Percentiles rank a stretch among this genome's conserved stretches.
Conservation (phyloP, 257 asterid genomes). For the Hygrophila difformis region DNA sequence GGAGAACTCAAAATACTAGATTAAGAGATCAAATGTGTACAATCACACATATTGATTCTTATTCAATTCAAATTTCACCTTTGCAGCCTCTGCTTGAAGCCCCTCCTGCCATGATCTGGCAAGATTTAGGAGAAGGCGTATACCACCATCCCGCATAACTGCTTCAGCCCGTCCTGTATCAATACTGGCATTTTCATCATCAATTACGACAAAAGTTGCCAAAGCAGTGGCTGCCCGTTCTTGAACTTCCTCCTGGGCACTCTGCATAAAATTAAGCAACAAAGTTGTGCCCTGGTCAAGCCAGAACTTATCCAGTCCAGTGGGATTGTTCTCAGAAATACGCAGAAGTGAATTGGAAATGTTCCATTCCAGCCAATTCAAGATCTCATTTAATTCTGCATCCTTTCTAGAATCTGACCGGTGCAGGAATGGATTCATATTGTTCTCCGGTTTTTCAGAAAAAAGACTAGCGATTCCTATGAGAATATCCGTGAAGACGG, state of each 20-base stretch:
- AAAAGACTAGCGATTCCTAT: conserved; percentile 50
- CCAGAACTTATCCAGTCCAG: conserved; percentile 56
- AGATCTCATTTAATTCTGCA: conserved; percentile 34
- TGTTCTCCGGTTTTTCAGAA: conserved; percentile 34
- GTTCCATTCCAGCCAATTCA: conserved; percentile 77
- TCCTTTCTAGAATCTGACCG: conserved; percentile 41
- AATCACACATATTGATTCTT: too few relatives aligned
- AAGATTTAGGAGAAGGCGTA: conserved; percentile 40
- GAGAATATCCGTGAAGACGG: conserved; percentile 45
- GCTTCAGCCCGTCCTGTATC: conserved; percentile 61
- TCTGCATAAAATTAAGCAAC: conserved; percentile 41
- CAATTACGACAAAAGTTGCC: conserved; percentile 57
- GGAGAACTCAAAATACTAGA: background rate
- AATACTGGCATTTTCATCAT: conserved; percentile 57
- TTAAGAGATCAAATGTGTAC: too few relatives aligned
- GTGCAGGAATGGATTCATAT: conserved; percentile 40
- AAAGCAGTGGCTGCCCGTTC: conserved; percentile 63
- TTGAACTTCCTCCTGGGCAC: conserved; percentile 60
- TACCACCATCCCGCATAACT: conserved; percentile 51
- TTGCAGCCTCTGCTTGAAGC: conserved; percentile 36
- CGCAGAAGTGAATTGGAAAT: conserved; percentile 71
- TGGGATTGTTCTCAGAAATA: conserved; percentile 66
- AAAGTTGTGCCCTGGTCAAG: conserved; percentile 18
- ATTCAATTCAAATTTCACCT: conserved; percentile 23
- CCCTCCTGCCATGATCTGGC: conserved; percentile 39